Base-by-base conservation (phyloP, 2,329 filamentous ascomycete species). In the Colletotrichum abscissum region DNA sequence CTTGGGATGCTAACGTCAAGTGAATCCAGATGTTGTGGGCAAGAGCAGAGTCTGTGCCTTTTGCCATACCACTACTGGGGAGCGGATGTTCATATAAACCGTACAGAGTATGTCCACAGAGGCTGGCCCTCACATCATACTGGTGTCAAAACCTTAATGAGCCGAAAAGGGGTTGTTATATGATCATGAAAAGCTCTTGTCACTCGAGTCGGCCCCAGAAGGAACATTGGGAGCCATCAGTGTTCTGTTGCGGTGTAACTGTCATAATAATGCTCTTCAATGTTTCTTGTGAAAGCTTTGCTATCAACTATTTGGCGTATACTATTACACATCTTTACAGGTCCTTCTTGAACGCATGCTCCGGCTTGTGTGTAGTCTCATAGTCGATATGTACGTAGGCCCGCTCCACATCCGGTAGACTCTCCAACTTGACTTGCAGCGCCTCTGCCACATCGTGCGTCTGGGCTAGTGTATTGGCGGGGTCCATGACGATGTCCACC, bases 331-430 rank as follows among this genome's bases (percentile, higher is more conserved):
- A 56, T 16, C 49, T 22, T 76, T 76, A 92, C 56, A 92, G 72
- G 75, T 91, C 88, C 83, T 92, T 92, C 84, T 91, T 91, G 73
- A 84, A 86, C 12, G 84, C 84, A 78, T 92, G 95, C 85, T 98
- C 95, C 0, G 96, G 96, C 82, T 97, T 95, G 83, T 98, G 96
- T 22, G 93, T 95, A 9, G 95, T 98, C 86, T 98, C 97, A 78
- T 97, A 98, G 82, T 99, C 96, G 26, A 98, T 95, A 82, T 99
- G 97, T 35, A 98, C 96, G 81, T 98, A 98, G 0, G 95, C 95
- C 73, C 96, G 87, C 88, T 98, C 97, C 19, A 98, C 92, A 80
- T 98, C 92, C 0, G 96, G 96, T 76, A 99, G 83, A 68, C 92
- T 93, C 88, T 99, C 97, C 4, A 98, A 87, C 86, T 98, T 98